Percentiles rank a stretch among this genome's conserved stretches.
These are phyloP conservation scores for Angophora floribunda DNA, from an alignment of 345 rosid species.

Conservation along the genomic window DNA sequence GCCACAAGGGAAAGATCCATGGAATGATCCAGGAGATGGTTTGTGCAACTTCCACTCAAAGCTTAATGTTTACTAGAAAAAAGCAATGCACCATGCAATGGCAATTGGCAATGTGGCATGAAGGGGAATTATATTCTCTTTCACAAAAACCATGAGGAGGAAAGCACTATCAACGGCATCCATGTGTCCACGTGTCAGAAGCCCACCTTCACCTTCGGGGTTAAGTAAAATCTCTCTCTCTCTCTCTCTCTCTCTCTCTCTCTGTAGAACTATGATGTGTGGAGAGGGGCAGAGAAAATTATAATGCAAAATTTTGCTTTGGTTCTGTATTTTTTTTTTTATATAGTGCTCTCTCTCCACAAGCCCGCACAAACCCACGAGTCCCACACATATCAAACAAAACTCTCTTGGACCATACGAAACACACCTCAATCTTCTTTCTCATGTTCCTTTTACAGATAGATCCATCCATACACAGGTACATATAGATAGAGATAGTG, in stretches of 20 bases:
- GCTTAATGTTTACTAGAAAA: background rate
- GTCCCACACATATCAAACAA: background rate
- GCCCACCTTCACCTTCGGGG: conserved; percentile 30
- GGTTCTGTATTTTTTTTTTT: background rate
- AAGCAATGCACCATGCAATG: background rate
- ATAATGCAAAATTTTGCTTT: background rate
- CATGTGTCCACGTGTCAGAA: conserved; percentile 3
- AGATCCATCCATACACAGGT: background rate
- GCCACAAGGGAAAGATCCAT: background rate
- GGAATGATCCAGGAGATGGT: background rate
- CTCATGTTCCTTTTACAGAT: background rate
- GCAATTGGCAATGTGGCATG: background rate
- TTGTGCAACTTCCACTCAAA: background rate
- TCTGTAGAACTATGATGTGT: background rate
- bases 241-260: background rate
- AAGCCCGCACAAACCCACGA: background rate
- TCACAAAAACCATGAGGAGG: background rate
- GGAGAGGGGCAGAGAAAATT: background rate
- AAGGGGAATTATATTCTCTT: background rate
- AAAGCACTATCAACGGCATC: conserved; percentile 35
- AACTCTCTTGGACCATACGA: background rate
- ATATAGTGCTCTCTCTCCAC: background rate
- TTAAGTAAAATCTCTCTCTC: conserved; percentile 19
- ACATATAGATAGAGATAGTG: background rate
- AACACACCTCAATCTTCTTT: background rate